These are phyloP conservation scores for Scedosporium apiospermum DNA, from an alignment of 2,329 filamentous ascomycete species.

Conservation along the genomic window DNA sequence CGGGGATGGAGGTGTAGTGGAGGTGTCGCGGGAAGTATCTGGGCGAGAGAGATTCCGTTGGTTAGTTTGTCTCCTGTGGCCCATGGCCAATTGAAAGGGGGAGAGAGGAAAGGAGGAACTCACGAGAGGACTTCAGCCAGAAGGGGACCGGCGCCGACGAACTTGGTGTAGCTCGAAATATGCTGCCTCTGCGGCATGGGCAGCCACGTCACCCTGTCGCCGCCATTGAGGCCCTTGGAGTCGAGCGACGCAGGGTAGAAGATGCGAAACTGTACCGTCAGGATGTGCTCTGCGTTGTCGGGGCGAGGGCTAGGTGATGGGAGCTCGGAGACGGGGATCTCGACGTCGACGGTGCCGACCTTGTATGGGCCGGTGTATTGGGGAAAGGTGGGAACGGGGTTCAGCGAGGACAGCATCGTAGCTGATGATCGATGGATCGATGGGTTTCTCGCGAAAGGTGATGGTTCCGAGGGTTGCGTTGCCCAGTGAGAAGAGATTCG, in stretches of 20 bases:
- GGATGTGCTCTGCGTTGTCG: conserved; percentile 40
- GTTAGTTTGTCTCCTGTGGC: neutral
- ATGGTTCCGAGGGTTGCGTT: neutral
- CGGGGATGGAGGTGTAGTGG: conserved; percentile 64
- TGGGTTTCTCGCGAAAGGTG: neutral
- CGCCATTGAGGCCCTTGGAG: conserved; percentile 21
- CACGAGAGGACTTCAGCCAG: conserved; percentile 52
- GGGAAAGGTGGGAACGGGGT: conserved; percentile 56
- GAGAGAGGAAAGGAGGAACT: conserved; percentile 17
- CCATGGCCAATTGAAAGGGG: neutral
- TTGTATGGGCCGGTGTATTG: conserved; percentile 68
- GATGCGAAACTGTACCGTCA: conserved; percentile 70
- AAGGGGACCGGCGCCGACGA: conserved; percentile 55
- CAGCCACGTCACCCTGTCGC: conserved; percentile 63
- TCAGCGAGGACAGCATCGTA: conserved; percentile 1
- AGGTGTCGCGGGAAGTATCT: conserved; percentile 62
- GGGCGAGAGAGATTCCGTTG: conserved; percentile 27
- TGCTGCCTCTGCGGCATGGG: conserved; percentile 67
- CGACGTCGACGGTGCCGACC: conserved; percentile 72
- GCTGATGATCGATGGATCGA: neutral
- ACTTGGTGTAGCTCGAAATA: conserved; percentile 65
- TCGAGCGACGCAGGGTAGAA: conserved; percentile 63
- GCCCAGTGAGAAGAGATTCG: neutral
- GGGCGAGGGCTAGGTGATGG: conserved; percentile 43
- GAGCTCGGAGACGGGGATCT: conserved; percentile 59